Evolutionary conservation across 208 protist genomes (phyloP).

Genomic region (Acanthamoeba royreba): DNA sequence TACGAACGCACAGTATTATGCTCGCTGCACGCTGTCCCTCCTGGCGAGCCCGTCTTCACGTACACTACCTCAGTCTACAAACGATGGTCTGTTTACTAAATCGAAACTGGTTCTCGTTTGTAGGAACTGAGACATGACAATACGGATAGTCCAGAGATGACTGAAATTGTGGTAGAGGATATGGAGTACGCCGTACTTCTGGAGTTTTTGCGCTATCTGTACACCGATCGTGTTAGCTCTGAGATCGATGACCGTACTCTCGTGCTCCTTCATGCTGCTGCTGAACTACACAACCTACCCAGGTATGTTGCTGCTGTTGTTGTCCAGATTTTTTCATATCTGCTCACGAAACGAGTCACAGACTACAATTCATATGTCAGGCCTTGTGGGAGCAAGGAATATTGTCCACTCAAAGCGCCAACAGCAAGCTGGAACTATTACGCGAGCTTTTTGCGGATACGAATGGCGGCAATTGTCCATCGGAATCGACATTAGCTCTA

Average conservation of each 20-base stretch:
- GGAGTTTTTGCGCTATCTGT: neutral
- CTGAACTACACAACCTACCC: neutral
- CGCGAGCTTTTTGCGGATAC: too few species aligned
- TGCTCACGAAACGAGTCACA: neutral
- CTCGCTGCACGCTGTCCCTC: neutral
- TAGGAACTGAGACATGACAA: neutral
- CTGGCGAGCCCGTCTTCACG: neutral
- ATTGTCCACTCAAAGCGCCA: too few species aligned
- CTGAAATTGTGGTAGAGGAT: neutral
- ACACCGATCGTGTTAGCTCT: neutral
- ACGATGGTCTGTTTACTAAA: neutral
- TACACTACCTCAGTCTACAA: neutral
- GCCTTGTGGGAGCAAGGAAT: neutral
- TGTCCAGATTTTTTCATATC: neutral
- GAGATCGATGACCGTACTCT: neutral
- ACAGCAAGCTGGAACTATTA: too few species aligned
- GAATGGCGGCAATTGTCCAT: too few species aligned
- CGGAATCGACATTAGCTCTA: too few species aligned
- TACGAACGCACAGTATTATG: neutral
- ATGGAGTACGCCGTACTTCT: neutral
- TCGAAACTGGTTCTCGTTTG: neutral
- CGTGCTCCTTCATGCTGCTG: neutral
- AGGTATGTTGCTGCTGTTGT: neutral
- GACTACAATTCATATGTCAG: neutral
- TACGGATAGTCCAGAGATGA: neutral